Conservation (phyloP, 768 basidiomycete species). For the Boletus barrowsii region DNA sequence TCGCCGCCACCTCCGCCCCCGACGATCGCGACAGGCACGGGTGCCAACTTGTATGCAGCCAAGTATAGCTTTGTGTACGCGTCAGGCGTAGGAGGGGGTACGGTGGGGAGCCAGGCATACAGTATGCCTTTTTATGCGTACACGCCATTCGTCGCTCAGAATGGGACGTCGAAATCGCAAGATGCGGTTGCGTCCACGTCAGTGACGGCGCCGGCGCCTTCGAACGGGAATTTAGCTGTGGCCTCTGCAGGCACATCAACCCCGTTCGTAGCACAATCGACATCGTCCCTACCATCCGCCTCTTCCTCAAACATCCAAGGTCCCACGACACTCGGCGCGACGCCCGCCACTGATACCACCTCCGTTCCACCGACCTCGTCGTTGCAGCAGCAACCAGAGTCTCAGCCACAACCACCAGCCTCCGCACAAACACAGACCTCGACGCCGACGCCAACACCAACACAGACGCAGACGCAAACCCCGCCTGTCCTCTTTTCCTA, state of each 20-base stretch:
- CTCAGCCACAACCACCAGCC: neutral
- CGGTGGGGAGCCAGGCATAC: constrained; percentile 19
- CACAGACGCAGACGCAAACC: neutral
- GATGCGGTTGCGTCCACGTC: neutral
- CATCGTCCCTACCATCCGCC: neutral
- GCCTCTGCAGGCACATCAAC: neutral
- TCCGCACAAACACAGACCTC: neutral
- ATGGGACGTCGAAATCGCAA: constrained; percentile 7
- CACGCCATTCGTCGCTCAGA: constrained; percentile 13
- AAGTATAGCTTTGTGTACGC: constrained; percentile 23
- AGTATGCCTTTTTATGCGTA: constrained; percentile 30
- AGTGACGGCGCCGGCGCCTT: neutral
- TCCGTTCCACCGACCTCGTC: neutral
- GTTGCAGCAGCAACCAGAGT: constrained; percentile 1
- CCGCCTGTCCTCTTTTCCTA: constrained; percentile 10
- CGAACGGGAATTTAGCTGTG: neutral
- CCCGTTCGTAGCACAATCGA: neutral
- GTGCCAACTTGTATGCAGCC: constrained; percentile 7
- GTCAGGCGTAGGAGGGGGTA: constrained; percentile 1
- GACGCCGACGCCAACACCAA: too few relatives aligned
- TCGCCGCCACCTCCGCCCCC: constrained; percentile 30
- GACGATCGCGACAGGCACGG: constrained; percentile 13
- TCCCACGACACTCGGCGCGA: neutral
- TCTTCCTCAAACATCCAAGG: constrained; percentile 1
- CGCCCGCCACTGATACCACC: neutral